A percentile compares a stretch with the other conserved stretches of the same genome.
Evolutionary conservation across 192 early-diverging fungal species (phyloP).

Genomic region (Coemansia pectinata): DNA sequence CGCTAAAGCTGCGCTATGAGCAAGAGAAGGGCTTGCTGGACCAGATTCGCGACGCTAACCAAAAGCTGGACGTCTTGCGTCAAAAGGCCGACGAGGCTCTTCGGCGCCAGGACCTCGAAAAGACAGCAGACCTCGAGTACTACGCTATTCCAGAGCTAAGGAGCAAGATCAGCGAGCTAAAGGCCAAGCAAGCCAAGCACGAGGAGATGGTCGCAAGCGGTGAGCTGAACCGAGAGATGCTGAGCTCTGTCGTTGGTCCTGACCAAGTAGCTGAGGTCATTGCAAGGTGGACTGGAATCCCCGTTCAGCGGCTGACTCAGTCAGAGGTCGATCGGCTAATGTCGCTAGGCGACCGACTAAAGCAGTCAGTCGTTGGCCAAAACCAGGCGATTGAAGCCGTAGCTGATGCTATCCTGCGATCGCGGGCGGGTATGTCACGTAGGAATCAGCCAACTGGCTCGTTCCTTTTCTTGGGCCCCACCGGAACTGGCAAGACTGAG

Average conservation of each 20-base stretch:
- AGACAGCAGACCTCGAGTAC: slow-evolving; percentile 92
- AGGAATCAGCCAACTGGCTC: slow-evolving; percentile 81
- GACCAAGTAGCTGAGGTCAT: slow-evolving; percentile 96
- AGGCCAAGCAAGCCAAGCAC: slow-evolving; percentile 64
- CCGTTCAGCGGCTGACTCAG: slow-evolving; percentile 84
- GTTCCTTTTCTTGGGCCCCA: slow-evolving; percentile 96
- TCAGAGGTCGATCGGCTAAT: slow-evolving; percentile 85
- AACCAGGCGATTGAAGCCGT: slow-evolving; percentile 88
- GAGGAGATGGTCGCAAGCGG: slow-evolving; percentile 61
- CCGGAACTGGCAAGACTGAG: slow-evolving; percentile 95
- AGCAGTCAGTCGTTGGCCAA: slow-evolving; percentile 90
- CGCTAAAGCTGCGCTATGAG: slow-evolving; percentile 84
- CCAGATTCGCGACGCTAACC: slow-evolving; percentile 80
- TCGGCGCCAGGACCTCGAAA: slow-evolving; percentile 75
- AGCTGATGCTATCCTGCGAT: slow-evolving; percentile 85
- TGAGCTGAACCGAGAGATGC: slow-evolving; percentile 58
- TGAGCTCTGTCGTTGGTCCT: slow-evolving; percentile 84
- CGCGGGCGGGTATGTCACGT: slow-evolving; percentile 85
- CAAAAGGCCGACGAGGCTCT: slow-evolving; percentile 86
- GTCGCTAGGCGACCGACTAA: slow-evolving; percentile 71
- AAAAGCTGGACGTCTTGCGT: slow-evolving; percentile 86
- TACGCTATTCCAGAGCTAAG: slow-evolving; percentile 91
- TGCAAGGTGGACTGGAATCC: slow-evolving; percentile 95
- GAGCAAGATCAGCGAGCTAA: slow-evolving; percentile 71
- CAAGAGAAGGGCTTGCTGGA: slow-evolving; percentile 85